Conservation (phyloP, 768 basidiomycete species). For the Asterophora lycoperdoides region DNA sequence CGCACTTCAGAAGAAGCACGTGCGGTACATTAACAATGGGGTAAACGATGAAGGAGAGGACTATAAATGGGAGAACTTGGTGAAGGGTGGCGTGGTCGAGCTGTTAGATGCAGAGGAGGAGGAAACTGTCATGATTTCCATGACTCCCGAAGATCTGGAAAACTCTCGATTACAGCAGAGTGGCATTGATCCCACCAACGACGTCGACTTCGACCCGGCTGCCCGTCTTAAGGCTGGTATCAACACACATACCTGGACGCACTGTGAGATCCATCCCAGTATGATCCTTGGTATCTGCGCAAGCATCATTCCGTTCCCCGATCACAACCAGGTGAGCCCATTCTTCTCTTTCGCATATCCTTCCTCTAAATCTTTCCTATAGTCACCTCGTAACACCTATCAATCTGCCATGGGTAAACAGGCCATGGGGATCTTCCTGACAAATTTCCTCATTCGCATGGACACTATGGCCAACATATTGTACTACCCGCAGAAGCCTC, state of each 20-base stretch:
- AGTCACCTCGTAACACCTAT: slow-evolving; percentile 99
- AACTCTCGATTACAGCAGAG: slow-evolving; percentile 66
- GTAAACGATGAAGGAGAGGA: slow-evolving; percentile 57
- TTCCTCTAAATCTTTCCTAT: slow-evolving; percentile 10
- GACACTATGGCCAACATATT: slow-evolving; percentile 99
- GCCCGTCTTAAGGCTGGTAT: slow-evolving; percentile 82
- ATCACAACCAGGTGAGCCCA: slow-evolving; percentile 88
- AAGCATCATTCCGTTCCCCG: slow-evolving; percentile 99
- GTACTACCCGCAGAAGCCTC: slow-evolving; percentile 98
- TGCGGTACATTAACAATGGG: slow-evolving; percentile 63
- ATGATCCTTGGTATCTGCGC: slow-evolving; percentile 99
- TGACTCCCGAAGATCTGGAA: slow-evolving; percentile 96
- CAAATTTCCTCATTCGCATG: slow-evolving; percentile 98
- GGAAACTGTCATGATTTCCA: slow-evolving; percentile 99
- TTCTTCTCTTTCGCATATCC: not conserved
- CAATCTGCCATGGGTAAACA: slow-evolving; percentile 99
- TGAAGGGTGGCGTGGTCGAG: slow-evolving; percentile 89
- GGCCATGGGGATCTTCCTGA: slow-evolving; percentile 98
- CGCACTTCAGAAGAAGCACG: slow-evolving; percentile 76
- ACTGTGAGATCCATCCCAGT: slow-evolving; percentile 98
- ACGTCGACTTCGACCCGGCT: slow-evolving; percentile 78
- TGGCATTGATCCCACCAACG: slow-evolving; percentile 56
- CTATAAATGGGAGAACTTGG: slow-evolving; percentile 80
- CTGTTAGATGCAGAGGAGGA: slow-evolving; percentile 97
- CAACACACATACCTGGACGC: slow-evolving; percentile 91